Conservation (phyloP, 768 basidiomycete species). For the Naganishia onofrii region DNA sequence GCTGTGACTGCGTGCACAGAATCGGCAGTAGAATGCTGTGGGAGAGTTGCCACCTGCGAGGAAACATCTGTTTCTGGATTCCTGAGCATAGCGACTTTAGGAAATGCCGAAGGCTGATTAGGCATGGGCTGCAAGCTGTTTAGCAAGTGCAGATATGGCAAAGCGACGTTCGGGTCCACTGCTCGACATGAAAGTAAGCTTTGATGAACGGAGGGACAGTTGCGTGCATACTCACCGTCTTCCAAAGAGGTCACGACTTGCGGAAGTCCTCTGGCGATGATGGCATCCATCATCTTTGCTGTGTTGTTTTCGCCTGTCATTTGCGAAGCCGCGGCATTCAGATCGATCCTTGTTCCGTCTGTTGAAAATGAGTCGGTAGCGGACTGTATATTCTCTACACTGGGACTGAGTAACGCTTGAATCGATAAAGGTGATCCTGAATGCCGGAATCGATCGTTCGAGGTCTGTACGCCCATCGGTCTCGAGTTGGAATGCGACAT, state of each 20-base stretch:
- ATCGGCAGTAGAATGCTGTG: neutral
- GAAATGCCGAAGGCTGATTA: neutral
- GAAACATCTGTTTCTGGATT: neutral
- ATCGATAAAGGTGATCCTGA: slow-evolving; percentile 10
- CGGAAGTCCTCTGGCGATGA: neutral
- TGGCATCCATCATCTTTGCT: neutral
- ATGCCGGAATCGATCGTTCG: neutral
- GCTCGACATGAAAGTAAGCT: neutral
- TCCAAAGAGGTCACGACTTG: neutral
- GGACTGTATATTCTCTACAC: neutral
- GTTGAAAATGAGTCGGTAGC: neutral
- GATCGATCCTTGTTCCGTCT: neutral
- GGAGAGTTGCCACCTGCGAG: neutral
- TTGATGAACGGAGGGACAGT: neutral
- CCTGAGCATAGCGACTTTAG: neutral
- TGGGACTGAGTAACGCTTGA: neutral
- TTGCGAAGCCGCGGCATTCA: neutral
- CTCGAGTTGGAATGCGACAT: neutral
- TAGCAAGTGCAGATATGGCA: slow-evolving; percentile 9
- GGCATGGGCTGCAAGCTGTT: slow-evolving; percentile 6
- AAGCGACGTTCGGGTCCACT: slow-evolving; percentile 7
- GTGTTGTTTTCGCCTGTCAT: neutral
- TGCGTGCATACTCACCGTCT: neutral
- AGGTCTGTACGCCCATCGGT: neutral
- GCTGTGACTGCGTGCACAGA: neutral